Percentiles rank a stretch among this genome's conserved stretches.
Conservation (phyloP, 2,329 filamentous ascomycete species). For the Elsinoe fawcettii region DNA sequence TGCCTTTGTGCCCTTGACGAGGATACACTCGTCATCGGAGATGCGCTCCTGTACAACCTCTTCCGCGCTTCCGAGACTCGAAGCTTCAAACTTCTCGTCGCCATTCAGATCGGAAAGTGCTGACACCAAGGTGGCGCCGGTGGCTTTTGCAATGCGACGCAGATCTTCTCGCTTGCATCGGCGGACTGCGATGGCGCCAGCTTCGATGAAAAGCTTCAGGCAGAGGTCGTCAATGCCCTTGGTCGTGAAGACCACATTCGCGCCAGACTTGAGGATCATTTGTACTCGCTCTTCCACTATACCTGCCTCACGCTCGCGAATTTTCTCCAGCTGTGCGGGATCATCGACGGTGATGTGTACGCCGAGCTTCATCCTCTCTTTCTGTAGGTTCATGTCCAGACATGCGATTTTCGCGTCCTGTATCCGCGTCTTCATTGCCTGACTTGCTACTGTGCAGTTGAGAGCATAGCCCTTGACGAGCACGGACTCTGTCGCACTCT, state of each 20-base stretch:
- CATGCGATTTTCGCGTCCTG: slow-evolving; percentile 93
- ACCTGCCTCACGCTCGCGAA: slow-evolving; percentile 81
- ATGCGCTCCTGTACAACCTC: slow-evolving; percentile 98
- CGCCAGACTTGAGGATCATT: slow-evolving; percentile 94
- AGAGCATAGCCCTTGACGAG: slow-evolving; percentile 93
- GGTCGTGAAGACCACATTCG: slow-evolving; percentile 92
- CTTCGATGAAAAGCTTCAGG: slow-evolving; percentile 89
- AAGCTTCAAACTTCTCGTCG: slow-evolving; percentile 90
- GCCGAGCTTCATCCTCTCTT: slow-evolving; percentile 98
- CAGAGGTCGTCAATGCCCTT: slow-evolving; percentile 98
- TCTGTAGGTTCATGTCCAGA: slow-evolving; percentile 96
- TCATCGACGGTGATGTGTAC: slow-evolving; percentile 98
- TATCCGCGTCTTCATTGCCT: slow-evolving; percentile 92
- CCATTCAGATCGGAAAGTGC: slow-evolving; percentile 94
- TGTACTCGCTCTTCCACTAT: slow-evolving; percentile 92
- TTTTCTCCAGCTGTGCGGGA: slow-evolving; percentile 94
- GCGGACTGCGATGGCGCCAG: slow-evolving; percentile 88
- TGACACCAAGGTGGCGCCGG: slow-evolving; percentile 85
- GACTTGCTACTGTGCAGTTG: slow-evolving; percentile 97
- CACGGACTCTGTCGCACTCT: slow-evolving; percentile 78
- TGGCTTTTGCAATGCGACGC: slow-evolving; percentile 89
- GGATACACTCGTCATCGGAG: slow-evolving; percentile 95
- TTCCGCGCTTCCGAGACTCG: slow-evolving; percentile 82
- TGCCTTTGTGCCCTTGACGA: slow-evolving; percentile 85
- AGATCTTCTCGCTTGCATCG: slow-evolving; percentile 98